Evolutionary conservation across 257 asterid species (phyloP), one percentile per base, ranked within the genome.

Genomic region (Salvia hispanica): DNA sequence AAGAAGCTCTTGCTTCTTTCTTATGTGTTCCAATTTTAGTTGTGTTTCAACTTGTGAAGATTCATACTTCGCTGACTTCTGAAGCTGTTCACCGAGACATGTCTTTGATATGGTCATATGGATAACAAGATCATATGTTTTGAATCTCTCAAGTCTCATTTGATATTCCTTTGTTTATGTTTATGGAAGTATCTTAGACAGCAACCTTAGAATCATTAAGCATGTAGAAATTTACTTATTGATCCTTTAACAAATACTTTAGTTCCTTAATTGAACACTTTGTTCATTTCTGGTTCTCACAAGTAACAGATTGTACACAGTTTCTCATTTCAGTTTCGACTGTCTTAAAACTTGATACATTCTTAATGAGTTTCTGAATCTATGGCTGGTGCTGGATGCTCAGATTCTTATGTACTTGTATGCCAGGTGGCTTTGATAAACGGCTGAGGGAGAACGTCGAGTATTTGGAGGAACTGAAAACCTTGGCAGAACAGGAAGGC

Each of bases 361-460:
- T 33, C 50, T 43, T 3, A 15, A 36, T 7, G 25, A 58, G 15
- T 18, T 3, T 16, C 42, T 43, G 50, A 40, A 28, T 58, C 28
- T 57, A 36, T 42, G 42, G 63, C 40, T 43, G 42, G 25, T 40
- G 3, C 9, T 7, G 40, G n/a, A 54, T 21, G 28, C 25, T 46
- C 4, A 8, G 31, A 36, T 34, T 61, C 71, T 43, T 66, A 0
- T 6, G 7, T 10, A 42, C 39, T 42, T 74, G 50, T 14, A 5
- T 39, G 3, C 43, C 81, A 94, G 99, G 99, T 75, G 99, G 99
- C 55, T 94, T 72, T 68, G 99, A 94, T 76, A 72, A 72, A 60
- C 97, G 96, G 59, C 88, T 94, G 16, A 80, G 88, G 67, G 99
- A 94, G 82, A 94, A 91, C 33, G 96, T 91, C 0, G 98, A 91